A percentile compares a stretch with the other conserved stretches of the same genome.
phyloP scores from a whole-genome alignment of 495 filamentous ascomycete species.

The Neurospora cerealis region DNA sequence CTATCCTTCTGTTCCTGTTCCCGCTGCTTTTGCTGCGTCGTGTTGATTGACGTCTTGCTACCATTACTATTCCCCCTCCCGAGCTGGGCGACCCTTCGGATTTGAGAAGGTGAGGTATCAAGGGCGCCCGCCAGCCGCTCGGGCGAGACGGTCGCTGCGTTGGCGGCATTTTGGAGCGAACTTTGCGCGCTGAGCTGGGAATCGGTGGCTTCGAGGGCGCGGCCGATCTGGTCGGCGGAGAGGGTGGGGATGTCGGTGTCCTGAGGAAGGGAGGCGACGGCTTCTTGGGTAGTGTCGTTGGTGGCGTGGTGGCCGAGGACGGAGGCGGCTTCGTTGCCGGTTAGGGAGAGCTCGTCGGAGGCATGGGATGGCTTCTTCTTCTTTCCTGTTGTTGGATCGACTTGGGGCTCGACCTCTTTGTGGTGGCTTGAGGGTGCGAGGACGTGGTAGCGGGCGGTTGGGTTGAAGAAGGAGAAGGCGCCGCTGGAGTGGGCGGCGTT shows the following conservation, averaged over 20 bases:
- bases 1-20: not conserved
- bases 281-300: not conserved
- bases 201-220: not conserved
- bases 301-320: not conserved
- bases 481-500: constrained; percentile 2
- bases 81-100: not conserved
- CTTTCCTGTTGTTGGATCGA: not conserved
- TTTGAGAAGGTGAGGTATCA: not conserved
- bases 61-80: not conserved
- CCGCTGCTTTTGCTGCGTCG: not conserved
- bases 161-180: not conserved
- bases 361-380: not conserved
- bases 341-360: not conserved
- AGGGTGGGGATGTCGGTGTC: not conserved
- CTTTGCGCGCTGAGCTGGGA: not conserved
- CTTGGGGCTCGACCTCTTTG: not conserved
- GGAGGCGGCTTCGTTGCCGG: not conserved
- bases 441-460: constrained; percentile 13
- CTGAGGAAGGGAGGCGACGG: not conserved
- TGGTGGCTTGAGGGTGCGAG: not conserved
- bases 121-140: not conserved
- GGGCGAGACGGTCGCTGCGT: not conserved
- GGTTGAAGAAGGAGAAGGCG: constrained; percentile 17
- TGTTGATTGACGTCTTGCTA: not conserved
- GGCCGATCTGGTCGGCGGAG: not conserved